phyloP scores from a whole-genome alignment of 2,329 filamentous ascomycete species.

The Trichoderma koningii region DNA sequence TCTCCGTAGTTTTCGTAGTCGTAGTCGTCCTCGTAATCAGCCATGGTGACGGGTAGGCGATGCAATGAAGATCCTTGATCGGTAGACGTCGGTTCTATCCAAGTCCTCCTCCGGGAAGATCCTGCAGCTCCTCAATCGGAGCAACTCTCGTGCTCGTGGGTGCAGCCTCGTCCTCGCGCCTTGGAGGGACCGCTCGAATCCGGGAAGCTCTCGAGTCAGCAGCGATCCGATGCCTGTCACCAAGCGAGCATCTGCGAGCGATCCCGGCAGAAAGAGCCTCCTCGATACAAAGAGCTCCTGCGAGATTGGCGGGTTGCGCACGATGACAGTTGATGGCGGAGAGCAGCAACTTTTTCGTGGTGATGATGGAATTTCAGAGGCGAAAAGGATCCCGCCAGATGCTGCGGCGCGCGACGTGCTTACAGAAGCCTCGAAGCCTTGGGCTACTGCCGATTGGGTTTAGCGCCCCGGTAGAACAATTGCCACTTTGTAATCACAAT shows the following conservation, averaged over 20 bases:
- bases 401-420: slow-evolving; percentile 25
- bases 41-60: slow-evolving; percentile 45
- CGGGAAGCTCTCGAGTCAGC: slow-evolving; percentile 38
- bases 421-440: slow-evolving; percentile 8
- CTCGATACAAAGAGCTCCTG: slow-evolving; percentile 29
- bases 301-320: slow-evolving; percentile 30
- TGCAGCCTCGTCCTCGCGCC: slow-evolving; percentile 22
- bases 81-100: not conserved
- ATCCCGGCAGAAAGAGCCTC: slow-evolving; percentile 32
- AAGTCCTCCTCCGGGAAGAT: not conserved
- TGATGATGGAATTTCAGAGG: slow-evolving; percentile 15
- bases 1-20: slow-evolving; percentile 72
- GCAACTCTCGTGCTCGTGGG: slow-evolving; percentile 15
- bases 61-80: not conserved
- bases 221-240: slow-evolving; percentile 38
- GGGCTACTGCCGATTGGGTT: not conserved
- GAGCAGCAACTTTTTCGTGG: slow-evolving; percentile 31
- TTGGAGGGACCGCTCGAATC: slow-evolving; percentile 24
- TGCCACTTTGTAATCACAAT: not conserved
- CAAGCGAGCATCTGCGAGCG: slow-evolving; percentile 39
- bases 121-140: not conserved
- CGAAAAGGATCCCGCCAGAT: slow-evolving; percentile 23
- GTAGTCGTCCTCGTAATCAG: slow-evolving; percentile 58
- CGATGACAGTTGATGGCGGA: slow-evolving; percentile 31
- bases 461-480: slow-evolving; percentile 25